phyloP scores from a whole-genome alignment of 805 yeast species.

The Hanseniaspora lachancei region DNA sequence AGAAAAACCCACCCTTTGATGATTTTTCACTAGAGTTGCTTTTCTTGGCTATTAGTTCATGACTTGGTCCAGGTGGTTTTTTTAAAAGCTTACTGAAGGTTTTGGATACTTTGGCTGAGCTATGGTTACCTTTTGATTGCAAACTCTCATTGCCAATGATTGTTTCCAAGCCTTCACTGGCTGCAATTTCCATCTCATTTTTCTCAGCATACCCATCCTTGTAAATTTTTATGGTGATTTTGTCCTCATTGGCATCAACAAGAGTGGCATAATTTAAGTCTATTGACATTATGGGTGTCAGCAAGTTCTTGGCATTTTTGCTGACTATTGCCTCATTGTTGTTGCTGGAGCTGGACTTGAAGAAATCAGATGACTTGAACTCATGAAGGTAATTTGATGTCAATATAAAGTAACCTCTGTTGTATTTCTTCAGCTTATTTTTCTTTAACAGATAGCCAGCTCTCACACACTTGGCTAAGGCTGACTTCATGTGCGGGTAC shows the following conservation, averaged over 20 bases:
- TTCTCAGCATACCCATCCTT: constrained; percentile 1
- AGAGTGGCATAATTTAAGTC: constrained; percentile 28
- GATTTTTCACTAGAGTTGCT: background rate
- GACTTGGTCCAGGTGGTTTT: background rate
- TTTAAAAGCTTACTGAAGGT: constrained; percentile 8
- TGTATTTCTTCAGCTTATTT: constrained; percentile 49
- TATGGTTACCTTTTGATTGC: background rate
- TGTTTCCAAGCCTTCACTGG: background rate
- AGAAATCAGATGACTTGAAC: constrained; percentile 35
- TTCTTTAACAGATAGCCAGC: constrained; percentile 50
- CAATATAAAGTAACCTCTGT: constrained; percentile 51
- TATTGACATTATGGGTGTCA: constrained; percentile 33
- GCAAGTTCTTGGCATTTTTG: constrained; percentile 36
- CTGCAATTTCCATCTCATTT: background rate
- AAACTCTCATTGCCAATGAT: background rate
- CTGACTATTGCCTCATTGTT: constrained; percentile 11
- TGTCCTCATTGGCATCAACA: constrained; percentile 27
- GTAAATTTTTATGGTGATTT: constrained; percentile 30
- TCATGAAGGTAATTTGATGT: constrained; percentile 59
- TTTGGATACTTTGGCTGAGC: background rate
- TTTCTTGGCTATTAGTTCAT: background rate
- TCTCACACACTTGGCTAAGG: constrained; percentile 39
- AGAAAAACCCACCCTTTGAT: background rate
- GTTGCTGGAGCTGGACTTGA: constrained; percentile 24
- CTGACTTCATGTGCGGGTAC: constrained; percentile 43